Conservation (phyloP, 2,329 filamentous ascomycete genomes). For the Xylaria arbuscula region DNA sequence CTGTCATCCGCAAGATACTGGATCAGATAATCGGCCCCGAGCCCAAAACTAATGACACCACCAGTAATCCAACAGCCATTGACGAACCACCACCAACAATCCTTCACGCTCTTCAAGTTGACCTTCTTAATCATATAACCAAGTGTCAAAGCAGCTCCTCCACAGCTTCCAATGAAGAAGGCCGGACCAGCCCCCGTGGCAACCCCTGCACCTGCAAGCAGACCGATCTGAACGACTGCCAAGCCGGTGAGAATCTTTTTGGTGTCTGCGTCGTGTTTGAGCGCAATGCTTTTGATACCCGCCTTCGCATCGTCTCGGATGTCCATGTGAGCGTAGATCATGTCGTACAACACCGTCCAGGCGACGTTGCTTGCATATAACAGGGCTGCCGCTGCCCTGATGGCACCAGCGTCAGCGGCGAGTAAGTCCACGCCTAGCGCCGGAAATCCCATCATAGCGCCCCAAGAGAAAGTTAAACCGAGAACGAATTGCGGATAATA, state of each 20-base stretch:
- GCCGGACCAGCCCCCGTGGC: slow-evolving; percentile 74
- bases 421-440: slow-evolving; percentile 83
- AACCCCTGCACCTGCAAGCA: slow-evolving; percentile 76
- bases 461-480: slow-evolving; percentile 89
- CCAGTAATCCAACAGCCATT: slow-evolving; percentile 77
- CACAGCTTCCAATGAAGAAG: slow-evolving; percentile 75
- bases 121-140: slow-evolving; percentile 75
- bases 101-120: slow-evolving; percentile 71
- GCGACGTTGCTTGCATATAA: slow-evolving; percentile 83
- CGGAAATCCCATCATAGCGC: slow-evolving; percentile 87
- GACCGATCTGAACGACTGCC: slow-evolving; percentile 73
- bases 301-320: slow-evolving; percentile 86
- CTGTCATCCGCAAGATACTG: slow-evolving; percentile 56
- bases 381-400: slow-evolving; percentile 67
- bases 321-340: slow-evolving; percentile 95
- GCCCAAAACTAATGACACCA: slow-evolving; percentile 68
- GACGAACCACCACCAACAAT: slow-evolving; percentile 83
- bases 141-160: slow-evolving; percentile 69
- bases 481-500: slow-evolving; percentile 88
- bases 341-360: slow-evolving; percentile 91
- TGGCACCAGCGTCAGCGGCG: slow-evolving; percentile 64
- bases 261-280: slow-evolving; percentile 81
- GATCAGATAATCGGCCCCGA: slow-evolving; percentile 69
- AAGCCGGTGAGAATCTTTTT: slow-evolving; percentile 79
- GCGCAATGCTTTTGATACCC: slow-evolving; percentile 88